These are phyloP conservation scores for Pholiota molesta DNA, from an alignment of 768 basidiomycete species.

Conservation along the genomic window DNA sequence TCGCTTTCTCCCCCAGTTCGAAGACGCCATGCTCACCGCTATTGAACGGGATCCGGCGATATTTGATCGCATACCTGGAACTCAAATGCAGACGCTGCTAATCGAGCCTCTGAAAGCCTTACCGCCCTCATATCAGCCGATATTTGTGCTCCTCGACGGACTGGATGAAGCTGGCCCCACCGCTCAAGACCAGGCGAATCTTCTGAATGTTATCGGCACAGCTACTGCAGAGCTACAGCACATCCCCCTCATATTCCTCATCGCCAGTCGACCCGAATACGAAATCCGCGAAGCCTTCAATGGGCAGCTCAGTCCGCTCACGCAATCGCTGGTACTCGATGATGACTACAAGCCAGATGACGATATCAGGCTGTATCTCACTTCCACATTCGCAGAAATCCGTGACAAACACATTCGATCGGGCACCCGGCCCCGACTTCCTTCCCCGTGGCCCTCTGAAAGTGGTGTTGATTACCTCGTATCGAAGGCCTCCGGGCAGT, in stretches of 20 bases:
- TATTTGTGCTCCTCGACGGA: background rate
- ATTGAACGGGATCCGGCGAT: background rate
- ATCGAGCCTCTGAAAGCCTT: background rate
- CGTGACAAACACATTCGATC: too few species aligned
- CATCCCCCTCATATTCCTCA: background rate
- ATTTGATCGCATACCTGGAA: background rate
- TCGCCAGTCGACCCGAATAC: background rate
- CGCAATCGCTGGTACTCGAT: background rate
- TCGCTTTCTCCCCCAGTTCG: background rate
- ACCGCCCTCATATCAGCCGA: background rate
- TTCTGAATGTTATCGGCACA: background rate
- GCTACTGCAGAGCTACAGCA: background rate
- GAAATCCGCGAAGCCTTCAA: background rate
- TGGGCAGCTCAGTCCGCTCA: background rate
- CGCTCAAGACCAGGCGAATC: background rate
- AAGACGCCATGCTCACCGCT: background rate
- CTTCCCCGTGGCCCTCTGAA: background rate
- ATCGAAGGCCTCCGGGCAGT: background rate
- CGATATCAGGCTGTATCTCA: background rate
- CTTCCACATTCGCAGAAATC: background rate
- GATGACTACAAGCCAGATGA: background rate
- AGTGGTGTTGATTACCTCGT: background rate
- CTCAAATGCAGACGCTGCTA: background rate
- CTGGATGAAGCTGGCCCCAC: background rate
- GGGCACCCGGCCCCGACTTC: too few species aligned